phyloP scores from a whole-genome alignment of 2,329 filamentous ascomycete genomes.

The Zymoseptoria brevis region DNA sequence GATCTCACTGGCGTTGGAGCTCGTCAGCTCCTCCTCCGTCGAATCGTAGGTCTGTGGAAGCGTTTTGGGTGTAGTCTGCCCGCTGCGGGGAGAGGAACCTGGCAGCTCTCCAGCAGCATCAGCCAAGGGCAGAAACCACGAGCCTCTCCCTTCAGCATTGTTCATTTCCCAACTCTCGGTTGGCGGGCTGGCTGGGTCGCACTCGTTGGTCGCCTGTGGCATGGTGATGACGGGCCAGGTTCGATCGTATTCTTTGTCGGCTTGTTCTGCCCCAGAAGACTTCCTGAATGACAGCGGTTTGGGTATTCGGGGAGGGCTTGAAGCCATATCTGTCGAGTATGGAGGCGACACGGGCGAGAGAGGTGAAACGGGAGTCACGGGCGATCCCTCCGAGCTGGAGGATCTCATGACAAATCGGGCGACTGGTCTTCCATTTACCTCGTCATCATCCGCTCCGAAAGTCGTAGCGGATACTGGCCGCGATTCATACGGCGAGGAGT shows the following conservation, averaged over 20 bases:
- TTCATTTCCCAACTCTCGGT: conserved; percentile 5
- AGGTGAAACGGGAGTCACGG: not conserved
- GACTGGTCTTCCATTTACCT: not conserved
- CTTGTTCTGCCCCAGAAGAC: not conserved
- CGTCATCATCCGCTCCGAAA: not conserved
- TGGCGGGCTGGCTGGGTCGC: conserved; percentile 25
- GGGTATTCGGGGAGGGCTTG: conserved; percentile 20
- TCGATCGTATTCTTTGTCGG: conserved; percentile 22
- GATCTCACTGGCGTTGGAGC: conserved; percentile 28
- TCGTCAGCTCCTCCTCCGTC: conserved; percentile 20
- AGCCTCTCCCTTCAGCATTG: conserved; percentile 13
- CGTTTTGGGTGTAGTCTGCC: conserved; percentile 22
- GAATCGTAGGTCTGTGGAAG: conserved; percentile 1
- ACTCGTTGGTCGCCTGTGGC: conserved; percentile 15
- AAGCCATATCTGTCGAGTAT: conserved; percentile 11
- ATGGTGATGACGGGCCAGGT: conserved; percentile 18
- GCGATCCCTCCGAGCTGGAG: not conserved
- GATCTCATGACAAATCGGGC: not conserved
- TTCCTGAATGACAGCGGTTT: conserved; percentile 3
- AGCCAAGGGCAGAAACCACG: conserved; percentile 16
- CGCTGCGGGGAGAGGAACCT: conserved; percentile 6
- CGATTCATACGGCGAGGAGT: not conserved
- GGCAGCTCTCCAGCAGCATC: conserved; percentile 14
- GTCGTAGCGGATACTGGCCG: not conserved
- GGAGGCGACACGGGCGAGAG: not conserved